Evolutionary conservation across 2,329 filamentous ascomycete species (phyloP).

Genomic region (Coleophoma eucalyptorum): DNA sequence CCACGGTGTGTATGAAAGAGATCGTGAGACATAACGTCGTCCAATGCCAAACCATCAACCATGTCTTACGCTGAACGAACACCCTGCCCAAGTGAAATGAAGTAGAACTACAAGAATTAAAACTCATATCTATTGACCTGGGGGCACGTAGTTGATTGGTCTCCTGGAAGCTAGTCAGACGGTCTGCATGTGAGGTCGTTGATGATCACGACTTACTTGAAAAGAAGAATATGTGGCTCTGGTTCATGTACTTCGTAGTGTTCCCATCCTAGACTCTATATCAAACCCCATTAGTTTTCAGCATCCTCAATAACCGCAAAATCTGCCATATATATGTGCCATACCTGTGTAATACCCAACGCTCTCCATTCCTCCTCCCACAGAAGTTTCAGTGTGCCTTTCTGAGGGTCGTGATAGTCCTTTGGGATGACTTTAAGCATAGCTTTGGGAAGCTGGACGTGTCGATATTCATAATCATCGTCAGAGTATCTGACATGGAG

Average conservation of each 20-base stretch:
- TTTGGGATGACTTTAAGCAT: constrained; percentile 97
- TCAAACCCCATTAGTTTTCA: constrained; percentile 4
- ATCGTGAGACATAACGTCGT: constrained; percentile 29
- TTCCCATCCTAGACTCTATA: constrained; percentile 94
- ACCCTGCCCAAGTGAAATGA: constrained; percentile 19
- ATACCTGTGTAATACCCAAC: constrained; percentile 92
- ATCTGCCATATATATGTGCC: constrained; percentile 22
- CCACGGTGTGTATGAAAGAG: constrained; percentile 21
- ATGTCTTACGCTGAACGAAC: constrained; percentile 20
- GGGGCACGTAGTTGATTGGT: constrained; percentile 21
- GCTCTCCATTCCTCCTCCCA: constrained; percentile 99
- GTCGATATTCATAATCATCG: constrained; percentile 90
- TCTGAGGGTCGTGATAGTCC: constrained; percentile 84
- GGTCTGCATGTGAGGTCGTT: background rate
- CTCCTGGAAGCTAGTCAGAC: constrained; percentile 20
- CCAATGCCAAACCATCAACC: constrained; percentile 19
- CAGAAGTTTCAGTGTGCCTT: constrained; percentile 90
- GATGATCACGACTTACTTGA: constrained; percentile 70
- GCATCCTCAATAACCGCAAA: background rate
- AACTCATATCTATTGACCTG: constrained; percentile 17
- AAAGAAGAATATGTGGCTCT: constrained; percentile 95
- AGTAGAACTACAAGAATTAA: constrained; percentile 6
- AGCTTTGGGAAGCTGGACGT: constrained; percentile 94
- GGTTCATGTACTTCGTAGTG: constrained; percentile 99
- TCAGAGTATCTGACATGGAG: constrained; percentile 73